Percentiles rank a stretch among this genome's conserved stretches.
phyloP scores from a whole-genome alignment of 148 eudicot genomes.

The Arbutus unedo region DNA sequence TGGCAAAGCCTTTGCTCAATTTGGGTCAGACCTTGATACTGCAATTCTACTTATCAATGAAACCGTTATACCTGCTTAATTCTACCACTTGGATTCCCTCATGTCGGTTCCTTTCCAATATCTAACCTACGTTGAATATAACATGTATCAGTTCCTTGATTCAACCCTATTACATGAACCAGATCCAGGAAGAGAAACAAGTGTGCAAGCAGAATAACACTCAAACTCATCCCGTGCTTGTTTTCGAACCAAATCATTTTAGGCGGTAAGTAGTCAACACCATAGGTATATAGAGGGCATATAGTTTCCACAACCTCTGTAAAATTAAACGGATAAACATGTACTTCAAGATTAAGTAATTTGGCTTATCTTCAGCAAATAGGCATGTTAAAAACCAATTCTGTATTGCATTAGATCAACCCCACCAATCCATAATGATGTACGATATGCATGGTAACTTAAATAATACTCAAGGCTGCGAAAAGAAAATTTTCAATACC shows the following conservation, averaged over 20 bases:
- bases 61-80: too few species aligned
- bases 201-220: neutral
- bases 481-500: conserved; percentile 8
- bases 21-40: too few species aligned
- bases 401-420: neutral
- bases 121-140: too few species aligned
- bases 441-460: neutral
- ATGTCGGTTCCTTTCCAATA: too few species aligned
- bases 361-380: neutral
- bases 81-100: too few species aligned
- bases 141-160: neutral
- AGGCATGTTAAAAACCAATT: neutral
- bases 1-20: too few species aligned
- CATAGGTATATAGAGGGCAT: neutral
- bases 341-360: neutral
- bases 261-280: neutral
- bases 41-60: too few species aligned
- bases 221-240: neutral
- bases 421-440: neutral
- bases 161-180: neutral
- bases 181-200: neutral
- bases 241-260: neutral
- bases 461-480: neutral
- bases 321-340: neutral
- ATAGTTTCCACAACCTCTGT: neutral